A percentile compares a stretch with the other conserved stretches of the same genome.
Evolutionary conservation across 2,329 filamentous ascomycete genomes (phyloP).

Genomic region (Chlorencoelia australis): DNA sequence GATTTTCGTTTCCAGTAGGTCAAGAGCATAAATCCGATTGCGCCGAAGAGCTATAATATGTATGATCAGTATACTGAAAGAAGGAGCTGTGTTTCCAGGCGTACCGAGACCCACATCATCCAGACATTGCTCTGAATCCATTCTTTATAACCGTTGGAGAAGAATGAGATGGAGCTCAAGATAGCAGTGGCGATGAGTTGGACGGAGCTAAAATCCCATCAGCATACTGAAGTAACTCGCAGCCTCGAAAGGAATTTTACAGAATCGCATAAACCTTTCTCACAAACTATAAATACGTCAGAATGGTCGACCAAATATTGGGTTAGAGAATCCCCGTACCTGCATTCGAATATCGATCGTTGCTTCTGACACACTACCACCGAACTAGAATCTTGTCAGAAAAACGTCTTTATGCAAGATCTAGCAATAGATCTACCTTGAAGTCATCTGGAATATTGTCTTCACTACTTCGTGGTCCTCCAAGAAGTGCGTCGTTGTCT

Average conservation of each 20-base stretch:
- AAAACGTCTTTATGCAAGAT: background rate
- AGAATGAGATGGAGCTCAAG: constrained; percentile 78
- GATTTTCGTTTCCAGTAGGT: constrained; percentile 95
- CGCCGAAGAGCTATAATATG: constrained; percentile 55
- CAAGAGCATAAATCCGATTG: constrained; percentile 73
- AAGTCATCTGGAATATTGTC: constrained; percentile 96
- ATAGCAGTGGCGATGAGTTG: constrained; percentile 79
- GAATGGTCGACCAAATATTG: background rate
- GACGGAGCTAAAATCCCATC: constrained; percentile 47
- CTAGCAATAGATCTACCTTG: constrained; percentile 48
- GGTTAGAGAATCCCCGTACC: constrained; percentile 1
- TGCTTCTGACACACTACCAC: constrained; percentile 84
- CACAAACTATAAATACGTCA: constrained; percentile 57
- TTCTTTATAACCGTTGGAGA: constrained; percentile 62
- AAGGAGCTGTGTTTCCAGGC: constrained; percentile 21
- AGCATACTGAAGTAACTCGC: background rate
- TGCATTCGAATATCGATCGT: constrained; percentile 84
- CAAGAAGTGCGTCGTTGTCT: constrained; percentile 42
- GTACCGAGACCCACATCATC: constrained; percentile 74
- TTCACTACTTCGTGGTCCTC: constrained; percentile 66
- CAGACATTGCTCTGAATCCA: constrained; percentile 83
- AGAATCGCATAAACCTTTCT: constrained; percentile 97
- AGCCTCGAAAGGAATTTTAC: constrained; percentile 30
- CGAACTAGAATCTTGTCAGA: constrained; percentile 50
- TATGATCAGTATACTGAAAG: constrained; percentile 4